A percentile compares a stretch with the other conserved stretches of the same genome.
These are phyloP conservation scores for Aquilaria yunnanensis DNA, from an alignment of 345 rosid species.

Conservation along the genomic window DNA sequence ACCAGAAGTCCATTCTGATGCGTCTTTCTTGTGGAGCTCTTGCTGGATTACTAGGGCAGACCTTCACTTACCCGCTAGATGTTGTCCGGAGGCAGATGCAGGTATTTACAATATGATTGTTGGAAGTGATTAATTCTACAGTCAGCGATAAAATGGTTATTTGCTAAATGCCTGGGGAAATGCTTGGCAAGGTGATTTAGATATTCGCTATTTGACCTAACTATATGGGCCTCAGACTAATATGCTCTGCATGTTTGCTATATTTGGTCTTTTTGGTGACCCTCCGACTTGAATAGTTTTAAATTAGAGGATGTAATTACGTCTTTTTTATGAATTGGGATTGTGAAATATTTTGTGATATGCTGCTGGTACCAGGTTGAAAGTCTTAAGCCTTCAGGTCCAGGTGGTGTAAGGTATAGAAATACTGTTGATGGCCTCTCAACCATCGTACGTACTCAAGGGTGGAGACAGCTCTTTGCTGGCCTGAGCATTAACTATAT, in stretches of 20 bases:
- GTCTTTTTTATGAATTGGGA: no score
- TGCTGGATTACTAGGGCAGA: slow-evolving; percentile 95
- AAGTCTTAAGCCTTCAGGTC: slow-evolving; percentile 44
- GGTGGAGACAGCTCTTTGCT: slow-evolving; percentile 94
- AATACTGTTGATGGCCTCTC: slow-evolving; percentile 71
- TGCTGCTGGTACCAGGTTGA: slow-evolving; percentile 50
- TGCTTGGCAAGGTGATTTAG: no score
- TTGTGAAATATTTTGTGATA: no score
- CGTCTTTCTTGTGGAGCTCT: slow-evolving; percentile 95
- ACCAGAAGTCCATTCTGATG: slow-evolving; percentile 75
- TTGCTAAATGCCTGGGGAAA: no score
- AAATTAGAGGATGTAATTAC: no score
- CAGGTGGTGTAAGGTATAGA: slow-evolving; percentile 48
- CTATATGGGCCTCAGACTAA: no score
- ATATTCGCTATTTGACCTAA: no score
- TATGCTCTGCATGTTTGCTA: no score
- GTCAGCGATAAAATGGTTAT: no score
- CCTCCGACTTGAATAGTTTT: no score
- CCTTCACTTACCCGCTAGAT: slow-evolving; percentile 90
- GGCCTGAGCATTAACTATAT: slow-evolving; percentile 93
- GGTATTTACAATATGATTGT: slow-evolving; percentile 30
- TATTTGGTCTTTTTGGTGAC: no score
- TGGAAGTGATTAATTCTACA: no score
- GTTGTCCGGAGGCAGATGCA: slow-evolving; percentile 99
- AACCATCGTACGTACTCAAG: slow-evolving; percentile 63